Conservation (phyloP, 164 flowering plant genomes). For the Sextonia rubra region DNA sequence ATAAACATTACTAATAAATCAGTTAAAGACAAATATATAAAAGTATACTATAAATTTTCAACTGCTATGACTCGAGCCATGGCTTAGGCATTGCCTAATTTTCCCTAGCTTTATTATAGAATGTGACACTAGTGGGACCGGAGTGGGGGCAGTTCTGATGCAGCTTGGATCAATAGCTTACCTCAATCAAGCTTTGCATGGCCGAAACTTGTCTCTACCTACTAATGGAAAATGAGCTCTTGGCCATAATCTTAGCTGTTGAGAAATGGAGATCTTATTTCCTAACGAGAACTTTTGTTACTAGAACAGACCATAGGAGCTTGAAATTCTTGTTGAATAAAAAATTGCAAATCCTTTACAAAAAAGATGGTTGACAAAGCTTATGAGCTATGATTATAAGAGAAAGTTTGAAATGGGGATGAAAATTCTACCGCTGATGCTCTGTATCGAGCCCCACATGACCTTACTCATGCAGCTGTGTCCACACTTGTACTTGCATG, state of each 20-base stretch:
- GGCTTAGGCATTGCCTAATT: background rate
- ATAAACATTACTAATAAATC: too few relatives aligned
- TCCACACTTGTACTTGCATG: background rate
- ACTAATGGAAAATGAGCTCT: background rate
- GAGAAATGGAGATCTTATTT: background rate
- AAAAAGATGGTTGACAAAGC: too few relatives aligned
- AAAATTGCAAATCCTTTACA: background rate
- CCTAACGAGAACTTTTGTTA: background rate
- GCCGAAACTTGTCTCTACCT: background rate
- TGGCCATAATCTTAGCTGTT: background rate
- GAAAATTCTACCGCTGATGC: background rate
- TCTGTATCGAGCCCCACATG: background rate
- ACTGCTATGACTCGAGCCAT: background rate
- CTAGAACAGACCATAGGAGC: background rate
- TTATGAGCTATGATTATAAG: background rate
- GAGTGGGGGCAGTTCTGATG: background rate
- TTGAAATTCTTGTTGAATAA: too few relatives aligned
- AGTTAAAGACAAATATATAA: too few relatives aligned
- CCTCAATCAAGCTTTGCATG: background rate
- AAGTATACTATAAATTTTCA: too few relatives aligned
- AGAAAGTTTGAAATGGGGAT: background rate
- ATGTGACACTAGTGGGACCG: background rate
- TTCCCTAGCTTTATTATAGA: background rate
- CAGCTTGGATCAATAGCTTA: background rate
- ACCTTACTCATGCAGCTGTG: background rate